These are phyloP conservation scores for Dalbergia cultrata DNA, from an alignment of 306 rosid species.

Conservation along the genomic window DNA sequence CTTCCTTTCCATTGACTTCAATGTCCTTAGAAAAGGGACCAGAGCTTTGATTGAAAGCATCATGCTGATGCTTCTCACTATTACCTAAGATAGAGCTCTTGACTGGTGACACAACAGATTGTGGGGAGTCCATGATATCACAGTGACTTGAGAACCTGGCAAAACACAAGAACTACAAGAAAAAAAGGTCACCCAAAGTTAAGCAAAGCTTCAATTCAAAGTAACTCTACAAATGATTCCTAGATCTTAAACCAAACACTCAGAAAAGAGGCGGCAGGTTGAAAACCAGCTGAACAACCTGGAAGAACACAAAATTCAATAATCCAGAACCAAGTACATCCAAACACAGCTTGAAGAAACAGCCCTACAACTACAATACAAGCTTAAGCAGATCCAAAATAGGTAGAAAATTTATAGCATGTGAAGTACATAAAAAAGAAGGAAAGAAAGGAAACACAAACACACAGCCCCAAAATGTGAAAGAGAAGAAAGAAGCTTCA, in stretches of 20 bases:
- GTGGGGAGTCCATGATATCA: slow-evolving; percentile 89
- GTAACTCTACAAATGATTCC: slow-evolving; percentile 23
- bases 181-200: slow-evolving; percentile 35
- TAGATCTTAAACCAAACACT: slow-evolving; percentile 7
- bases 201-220: slow-evolving; percentile 2
- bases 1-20: slow-evolving; percentile 63
- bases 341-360: slow-evolving; percentile 37
- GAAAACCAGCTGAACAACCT: background rate
- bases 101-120: slow-evolving; percentile 85
- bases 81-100: slow-evolving; percentile 56
- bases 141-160: slow-evolving; percentile 48
- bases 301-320: slow-evolving; percentile 18
- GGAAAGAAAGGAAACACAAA: slow-evolving; percentile 33
- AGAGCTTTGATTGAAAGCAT: slow-evolving; percentile 6
- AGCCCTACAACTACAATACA: background rate
- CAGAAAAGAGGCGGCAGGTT: slow-evolving; percentile 22
- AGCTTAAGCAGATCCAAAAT: slow-evolving; percentile 39
- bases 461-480: slow-evolving; percentile 37
- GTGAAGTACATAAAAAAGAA: slow-evolving; percentile 6
- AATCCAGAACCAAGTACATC: slow-evolving; percentile 15
- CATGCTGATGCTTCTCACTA: slow-evolving; percentile 58
- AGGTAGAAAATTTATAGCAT: background rate
- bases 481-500: slow-evolving; percentile 47
- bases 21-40: slow-evolving; percentile 58
- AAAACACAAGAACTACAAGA: slow-evolving; percentile 42